These are phyloP conservation scores for Stachybotrys echinatus DNA, from an alignment of 2,329 filamentous ascomycete genomes.

Conservation along the genomic window DNA sequence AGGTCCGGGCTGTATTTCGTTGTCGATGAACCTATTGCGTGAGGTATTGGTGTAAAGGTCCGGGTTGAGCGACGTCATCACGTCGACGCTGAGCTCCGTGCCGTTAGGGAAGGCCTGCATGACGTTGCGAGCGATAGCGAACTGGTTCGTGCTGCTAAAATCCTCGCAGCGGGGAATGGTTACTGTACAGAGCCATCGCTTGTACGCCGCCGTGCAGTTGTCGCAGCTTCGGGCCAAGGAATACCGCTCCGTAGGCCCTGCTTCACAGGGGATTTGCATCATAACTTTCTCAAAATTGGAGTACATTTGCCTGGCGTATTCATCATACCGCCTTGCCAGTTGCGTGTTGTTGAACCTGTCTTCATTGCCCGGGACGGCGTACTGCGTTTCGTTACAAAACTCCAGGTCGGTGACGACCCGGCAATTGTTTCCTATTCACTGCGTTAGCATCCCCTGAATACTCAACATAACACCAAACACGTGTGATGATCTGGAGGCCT, in stretches of 20 bases:
- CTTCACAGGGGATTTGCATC: constrained; percentile 80
- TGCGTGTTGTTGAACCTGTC: constrained; percentile 53
- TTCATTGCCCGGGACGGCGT: constrained; percentile 81
- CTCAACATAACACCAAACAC: too few species aligned
- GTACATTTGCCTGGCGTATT: constrained; percentile 64
- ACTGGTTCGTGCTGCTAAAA: constrained; percentile 50
- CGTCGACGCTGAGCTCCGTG: constrained; percentile 39
- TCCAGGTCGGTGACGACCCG: constrained; percentile 79
- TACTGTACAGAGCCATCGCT: constrained; percentile 90
- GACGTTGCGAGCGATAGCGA: constrained; percentile 59
- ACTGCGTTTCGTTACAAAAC: constrained; percentile 85
- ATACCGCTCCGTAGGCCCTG: constrained; percentile 66
- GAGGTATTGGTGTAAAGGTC: constrained; percentile 37
- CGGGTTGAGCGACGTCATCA: constrained; percentile 13
- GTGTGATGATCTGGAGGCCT: constrained; percentile 17
- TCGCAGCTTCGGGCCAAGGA: constrained; percentile 73
- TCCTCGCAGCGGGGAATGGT: constrained; percentile 90
- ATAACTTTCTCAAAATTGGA: constrained; percentile 75
- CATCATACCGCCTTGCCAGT: constrained; percentile 72
- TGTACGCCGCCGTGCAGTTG: constrained; percentile 78
- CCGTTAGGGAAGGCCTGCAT: constrained; percentile 66
- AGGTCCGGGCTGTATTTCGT: constrained; percentile 69
- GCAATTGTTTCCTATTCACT: constrained; percentile 67
- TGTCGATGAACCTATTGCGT: constrained; percentile 69
- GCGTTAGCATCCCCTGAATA: constrained; percentile 3